These are phyloP conservation scores for Triticum dicoccoides DNA, from an alignment of 176 grass and related monocot species.

Conservation along the genomic window DNA sequence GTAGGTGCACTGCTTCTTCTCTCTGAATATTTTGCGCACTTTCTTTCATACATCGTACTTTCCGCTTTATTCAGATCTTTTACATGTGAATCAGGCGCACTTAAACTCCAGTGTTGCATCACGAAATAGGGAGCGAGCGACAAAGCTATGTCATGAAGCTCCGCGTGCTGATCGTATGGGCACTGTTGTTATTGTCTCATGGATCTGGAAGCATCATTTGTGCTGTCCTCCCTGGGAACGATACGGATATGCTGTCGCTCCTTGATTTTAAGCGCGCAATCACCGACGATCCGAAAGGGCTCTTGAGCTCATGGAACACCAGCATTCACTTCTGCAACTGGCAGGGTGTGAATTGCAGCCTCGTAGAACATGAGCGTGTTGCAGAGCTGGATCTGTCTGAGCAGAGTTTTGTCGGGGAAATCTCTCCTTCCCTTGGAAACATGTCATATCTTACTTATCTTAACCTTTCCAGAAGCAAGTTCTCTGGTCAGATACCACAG, in stretches of 20 bases:
- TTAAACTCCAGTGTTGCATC: neutral
- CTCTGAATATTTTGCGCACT: neutral
- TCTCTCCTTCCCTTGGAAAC: slow-evolving; percentile 19
- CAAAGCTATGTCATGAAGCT: slow-evolving; percentile 4
- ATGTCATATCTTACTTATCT: neutral
- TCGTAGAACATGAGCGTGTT: neutral
- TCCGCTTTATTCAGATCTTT: neutral
- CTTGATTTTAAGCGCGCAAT: slow-evolving; percentile 10
- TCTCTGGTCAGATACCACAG: neutral
- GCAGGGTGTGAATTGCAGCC: neutral
- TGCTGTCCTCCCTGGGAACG: neutral
- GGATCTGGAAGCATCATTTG: neutral
- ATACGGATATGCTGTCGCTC: neutral
- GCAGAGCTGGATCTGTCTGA: neutral
- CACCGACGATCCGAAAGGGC: neutral
- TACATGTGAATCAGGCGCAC: neutral
- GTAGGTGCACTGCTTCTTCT: slow-evolving; percentile 3
- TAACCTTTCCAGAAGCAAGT: neutral
- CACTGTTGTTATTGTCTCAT: neutral
- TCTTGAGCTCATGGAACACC: slow-evolving; percentile 18
- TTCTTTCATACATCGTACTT: neutral
- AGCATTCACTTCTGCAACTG: slow-evolving; percentile 5
- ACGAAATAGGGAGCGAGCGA: neutral
- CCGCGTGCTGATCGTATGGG: neutral
- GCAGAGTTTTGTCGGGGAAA: neutral